Conservation (phyloP, 495 filamentous ascomycete genomes). For the Glonium stellatum region DNA sequence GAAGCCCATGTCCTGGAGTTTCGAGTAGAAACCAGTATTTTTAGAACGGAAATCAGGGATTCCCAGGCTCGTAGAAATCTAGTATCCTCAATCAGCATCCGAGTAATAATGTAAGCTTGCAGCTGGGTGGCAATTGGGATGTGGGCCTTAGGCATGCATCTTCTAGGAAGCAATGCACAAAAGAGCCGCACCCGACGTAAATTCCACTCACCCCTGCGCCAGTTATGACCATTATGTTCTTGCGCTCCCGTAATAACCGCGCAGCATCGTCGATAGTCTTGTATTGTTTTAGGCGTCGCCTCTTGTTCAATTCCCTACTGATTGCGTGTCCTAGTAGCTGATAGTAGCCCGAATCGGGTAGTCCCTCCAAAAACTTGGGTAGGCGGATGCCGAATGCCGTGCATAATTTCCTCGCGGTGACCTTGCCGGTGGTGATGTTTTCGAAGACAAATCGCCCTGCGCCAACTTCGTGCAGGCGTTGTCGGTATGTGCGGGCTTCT, state of each 20-base stretch:
- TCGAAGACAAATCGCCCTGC: slow-evolving; percentile 66
- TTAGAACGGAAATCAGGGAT: slow-evolving; percentile 67
- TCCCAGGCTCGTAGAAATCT: slow-evolving; percentile 69
- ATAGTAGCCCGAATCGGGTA: slow-evolving; percentile 56
- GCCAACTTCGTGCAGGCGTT: slow-evolving; percentile 66
- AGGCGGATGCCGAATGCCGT: slow-evolving; percentile 85
- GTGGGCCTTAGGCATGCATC: too few species aligned
- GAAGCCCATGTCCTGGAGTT: slow-evolving; percentile 67
- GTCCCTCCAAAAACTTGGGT: slow-evolving; percentile 55
- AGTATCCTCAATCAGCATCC: neutral
- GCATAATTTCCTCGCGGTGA: slow-evolving; percentile 75
- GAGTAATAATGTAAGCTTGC: neutral
- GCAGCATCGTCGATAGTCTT: slow-evolving; percentile 89
- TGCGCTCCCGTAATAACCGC: slow-evolving; percentile 58
- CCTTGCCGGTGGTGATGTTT: slow-evolving; percentile 58
- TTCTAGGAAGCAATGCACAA: too few species aligned
- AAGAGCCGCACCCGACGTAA: neutral
- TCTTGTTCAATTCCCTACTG: slow-evolving; percentile 71
- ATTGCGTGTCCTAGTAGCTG: slow-evolving; percentile 68
- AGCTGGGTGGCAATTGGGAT: neutral
- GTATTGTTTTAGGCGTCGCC: slow-evolving; percentile 71
- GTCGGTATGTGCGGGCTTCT: slow-evolving; percentile 60
- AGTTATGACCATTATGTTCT: slow-evolving; percentile 88
- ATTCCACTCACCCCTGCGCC: slow-evolving; percentile 64
- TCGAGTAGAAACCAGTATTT: slow-evolving; percentile 68